These are phyloP conservation scores for Citrus australasica DNA, from an alignment of 345 rosid genomes.

Conservation along the genomic window DNA sequence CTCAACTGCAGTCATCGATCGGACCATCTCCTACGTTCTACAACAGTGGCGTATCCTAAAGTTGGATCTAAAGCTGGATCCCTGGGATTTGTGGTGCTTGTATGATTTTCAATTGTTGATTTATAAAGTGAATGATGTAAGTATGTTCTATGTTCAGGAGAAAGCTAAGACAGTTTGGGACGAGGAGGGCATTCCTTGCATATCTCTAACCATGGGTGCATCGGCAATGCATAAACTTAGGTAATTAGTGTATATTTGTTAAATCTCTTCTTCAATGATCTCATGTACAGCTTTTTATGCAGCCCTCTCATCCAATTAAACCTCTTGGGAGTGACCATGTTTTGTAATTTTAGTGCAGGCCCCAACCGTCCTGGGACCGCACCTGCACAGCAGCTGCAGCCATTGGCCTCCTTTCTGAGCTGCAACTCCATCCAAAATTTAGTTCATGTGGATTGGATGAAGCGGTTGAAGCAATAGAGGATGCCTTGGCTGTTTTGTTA, in stretches of 20 bases:
- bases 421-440: slow-evolving; percentile 58
- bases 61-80: not conserved
- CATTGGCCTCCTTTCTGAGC: slow-evolving; percentile 64
- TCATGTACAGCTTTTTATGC: not conserved
- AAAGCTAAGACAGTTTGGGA: slow-evolving; percentile 70
- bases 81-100: not conserved
- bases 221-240: slow-evolving; percentile 95
- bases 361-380: slow-evolving; percentile 97
- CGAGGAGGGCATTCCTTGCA: slow-evolving; percentile 66
- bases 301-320: not conserved
- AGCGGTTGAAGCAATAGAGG: slow-evolving; percentile 66
- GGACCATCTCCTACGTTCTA: not conserved
- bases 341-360: slow-evolving; percentile 43
- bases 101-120: not conserved
- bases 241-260: slow-evolving; percentile 31
- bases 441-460: slow-evolving; percentile 47
- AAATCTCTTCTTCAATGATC: not conserved
- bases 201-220: slow-evolving; percentile 72
- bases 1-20: not conserved
- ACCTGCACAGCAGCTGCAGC: slow-evolving; percentile 98
- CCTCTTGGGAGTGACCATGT: not conserved
- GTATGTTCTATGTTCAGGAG: slow-evolving; percentile 43
- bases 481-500: slow-evolving; percentile 54
- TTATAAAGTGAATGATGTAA: not conserved
- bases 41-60: not conserved